Percentiles rank a stretch among this genome's conserved stretches.
phyloP scores from a whole-genome alignment of 2,329 filamentous ascomycete species.

The Hypomyces rosellus region DNA sequence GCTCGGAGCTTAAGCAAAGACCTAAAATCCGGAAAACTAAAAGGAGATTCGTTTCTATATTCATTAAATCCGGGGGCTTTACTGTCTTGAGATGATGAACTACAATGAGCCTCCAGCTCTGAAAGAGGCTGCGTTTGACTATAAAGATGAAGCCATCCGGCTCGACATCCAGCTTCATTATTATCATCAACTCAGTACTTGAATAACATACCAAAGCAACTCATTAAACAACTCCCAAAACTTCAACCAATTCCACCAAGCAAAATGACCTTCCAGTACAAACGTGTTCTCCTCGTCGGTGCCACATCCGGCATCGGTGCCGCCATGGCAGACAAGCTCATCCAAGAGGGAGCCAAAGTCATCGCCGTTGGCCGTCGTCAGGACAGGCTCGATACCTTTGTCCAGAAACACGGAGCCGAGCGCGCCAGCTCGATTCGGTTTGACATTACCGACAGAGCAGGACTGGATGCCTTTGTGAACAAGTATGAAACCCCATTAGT shows the following conservation, averaged over 20 bases:
- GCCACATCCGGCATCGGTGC: slow-evolving; percentile 20
- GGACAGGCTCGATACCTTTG: slow-evolving; percentile 42
- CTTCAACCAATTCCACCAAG: neutral
- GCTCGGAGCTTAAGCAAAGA: too few species aligned
- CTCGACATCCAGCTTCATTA: too few species aligned
- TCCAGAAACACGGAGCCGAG: slow-evolving; percentile 34
- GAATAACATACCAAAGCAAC: neutral
- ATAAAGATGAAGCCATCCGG: neutral
- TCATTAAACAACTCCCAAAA: neutral
- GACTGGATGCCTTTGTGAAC: slow-evolving; percentile 22
- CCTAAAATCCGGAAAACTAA: too few species aligned
- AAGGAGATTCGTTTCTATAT: too few species aligned
- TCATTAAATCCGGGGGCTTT: too few species aligned
- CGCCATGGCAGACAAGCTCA: slow-evolving; percentile 28
- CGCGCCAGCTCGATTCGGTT: slow-evolving; percentile 31
- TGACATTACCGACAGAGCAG: slow-evolving; percentile 38
- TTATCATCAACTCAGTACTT: neutral
- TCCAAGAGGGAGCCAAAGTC: slow-evolving; percentile 36
- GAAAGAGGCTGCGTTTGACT: neutral
- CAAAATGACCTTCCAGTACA: slow-evolving; percentile 48
- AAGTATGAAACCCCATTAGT: neutral
- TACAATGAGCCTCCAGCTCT: too few species aligned
- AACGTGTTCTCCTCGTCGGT: slow-evolving; percentile 44
- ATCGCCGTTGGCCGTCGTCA: slow-evolving; percentile 42
- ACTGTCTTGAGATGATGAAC: too few species aligned